These are phyloP conservation scores for Phytophthora aleatoria DNA, from an alignment of 352 stramenopile species.

Conservation along the genomic window DNA sequence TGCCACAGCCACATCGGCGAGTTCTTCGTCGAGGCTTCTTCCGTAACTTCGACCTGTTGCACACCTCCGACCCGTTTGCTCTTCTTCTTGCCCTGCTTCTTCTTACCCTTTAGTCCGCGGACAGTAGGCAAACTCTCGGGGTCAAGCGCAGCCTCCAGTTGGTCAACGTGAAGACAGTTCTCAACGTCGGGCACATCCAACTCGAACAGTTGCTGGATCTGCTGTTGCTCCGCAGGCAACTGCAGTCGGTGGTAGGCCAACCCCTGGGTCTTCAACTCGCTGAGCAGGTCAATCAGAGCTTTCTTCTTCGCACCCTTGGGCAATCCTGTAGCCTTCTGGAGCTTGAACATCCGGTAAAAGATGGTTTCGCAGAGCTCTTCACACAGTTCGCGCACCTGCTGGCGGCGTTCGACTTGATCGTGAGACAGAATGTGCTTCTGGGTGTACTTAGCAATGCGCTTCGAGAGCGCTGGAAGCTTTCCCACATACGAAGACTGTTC, in stretches of 20 bases:
- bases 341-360: constrained; percentile 94
- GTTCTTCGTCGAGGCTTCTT: constrained; percentile 46
- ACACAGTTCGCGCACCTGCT: constrained; percentile 77
- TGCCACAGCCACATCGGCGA: constrained; percentile 83
- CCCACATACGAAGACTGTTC: constrained; percentile 39
- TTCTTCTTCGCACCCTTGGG: constrained; percentile 98
- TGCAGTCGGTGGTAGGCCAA: constrained; percentile 81
- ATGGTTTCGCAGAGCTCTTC: constrained; percentile 93
- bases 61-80: constrained; percentile 18
- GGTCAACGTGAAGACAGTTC: constrained; percentile 80
- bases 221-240: constrained; percentile 70
- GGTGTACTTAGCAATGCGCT: constrained; percentile 81
- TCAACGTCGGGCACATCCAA: constrained; percentile 84
- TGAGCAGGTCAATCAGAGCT: constrained; percentile 95
- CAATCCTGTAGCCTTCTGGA: constrained; percentile 78
- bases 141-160: constrained; percentile 53
- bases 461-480: constrained; percentile 63
- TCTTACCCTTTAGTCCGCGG: constrained; percentile 28
- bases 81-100: constrained; percentile 38
- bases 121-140: constrained; percentile 17
- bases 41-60: constrained; percentile 4
- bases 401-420: constrained; percentile 60
- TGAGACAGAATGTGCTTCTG: constrained; percentile 67
- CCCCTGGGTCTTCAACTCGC: constrained; percentile 86
- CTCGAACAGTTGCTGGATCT: constrained; percentile 84